A percentile compares a stretch with the other conserved stretches of the same genome.
phyloP scores from a whole-genome alignment of 345 rosid genomes.

The Citrus inodora region DNA sequence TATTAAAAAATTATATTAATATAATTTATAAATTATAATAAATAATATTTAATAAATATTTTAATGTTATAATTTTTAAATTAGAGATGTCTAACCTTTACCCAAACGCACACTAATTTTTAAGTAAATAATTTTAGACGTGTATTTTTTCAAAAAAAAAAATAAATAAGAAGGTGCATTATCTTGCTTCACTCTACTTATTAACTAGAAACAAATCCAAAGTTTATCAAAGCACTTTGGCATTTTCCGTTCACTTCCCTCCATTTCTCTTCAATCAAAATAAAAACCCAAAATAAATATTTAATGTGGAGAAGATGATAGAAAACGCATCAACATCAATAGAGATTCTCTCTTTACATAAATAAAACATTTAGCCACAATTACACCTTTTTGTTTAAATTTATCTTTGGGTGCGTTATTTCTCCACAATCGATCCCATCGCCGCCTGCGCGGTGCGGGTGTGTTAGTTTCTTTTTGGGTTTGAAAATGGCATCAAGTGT shows the following conservation, averaged over 20 bases:
- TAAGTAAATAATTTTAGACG: too few species aligned
- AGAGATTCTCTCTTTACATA: neutral
- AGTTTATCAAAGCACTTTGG: neutral
- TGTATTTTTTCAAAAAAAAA: too few species aligned
- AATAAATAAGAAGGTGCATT: too few species aligned
- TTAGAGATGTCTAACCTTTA: accelerated
- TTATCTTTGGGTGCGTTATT: neutral
- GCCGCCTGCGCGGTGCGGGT: neutral
- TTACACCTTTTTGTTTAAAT: neutral
- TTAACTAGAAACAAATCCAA: too few species aligned
- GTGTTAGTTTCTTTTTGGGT: neutral
- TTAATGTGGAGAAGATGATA: neutral
- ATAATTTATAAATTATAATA: too few species aligned
- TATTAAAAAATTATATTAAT: too few species aligned
- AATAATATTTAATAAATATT: too few species aligned
- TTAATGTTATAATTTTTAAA: too few species aligned
- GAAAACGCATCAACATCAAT: neutral
- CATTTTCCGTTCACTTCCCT: neutral
- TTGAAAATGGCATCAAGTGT: conserved; percentile 48
- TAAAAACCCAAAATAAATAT: neutral
- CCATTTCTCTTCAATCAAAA: neutral
- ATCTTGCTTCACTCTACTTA: too few species aligned
- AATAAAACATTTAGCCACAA: too few species aligned
- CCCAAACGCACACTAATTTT: too few species aligned
- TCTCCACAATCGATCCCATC: conserved; percentile 7